Evolutionary conservation across 2,329 filamentous ascomycete genomes (phyloP).

Genomic region (Fusarium nematophilum): DNA sequence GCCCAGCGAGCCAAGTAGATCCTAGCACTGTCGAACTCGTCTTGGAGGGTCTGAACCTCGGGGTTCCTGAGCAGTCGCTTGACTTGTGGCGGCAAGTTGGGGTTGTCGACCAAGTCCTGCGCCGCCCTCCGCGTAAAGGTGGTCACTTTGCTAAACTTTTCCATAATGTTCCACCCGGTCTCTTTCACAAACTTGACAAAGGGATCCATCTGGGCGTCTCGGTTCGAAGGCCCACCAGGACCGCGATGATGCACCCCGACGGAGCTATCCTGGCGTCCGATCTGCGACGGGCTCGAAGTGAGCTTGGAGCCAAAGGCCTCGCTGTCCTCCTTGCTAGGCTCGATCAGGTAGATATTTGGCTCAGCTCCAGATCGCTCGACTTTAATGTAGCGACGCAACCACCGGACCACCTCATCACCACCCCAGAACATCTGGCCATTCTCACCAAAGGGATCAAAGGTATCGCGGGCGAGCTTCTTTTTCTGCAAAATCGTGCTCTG

Average conservation of each 20-base stretch:
- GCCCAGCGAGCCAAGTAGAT: conserved; percentile 97
- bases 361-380: conserved; percentile 89
- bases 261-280: conserved; percentile 48
- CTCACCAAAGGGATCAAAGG: conserved; percentile 90
- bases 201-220: conserved; percentile 87
- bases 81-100: conserved; percentile 89
- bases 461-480: conserved; percentile 84
- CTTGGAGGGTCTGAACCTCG: conserved; percentile 93
- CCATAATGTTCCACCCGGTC: conserved; percentile 94
- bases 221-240: conserved; percentile 52
- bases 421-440: conserved; percentile 95
- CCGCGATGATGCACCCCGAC: conserved; percentile 42
- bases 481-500: conserved; percentile 95
- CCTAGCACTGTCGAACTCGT: conserved; percentile 96
- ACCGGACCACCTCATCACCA: conserved; percentile 92
- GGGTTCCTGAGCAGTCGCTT: conserved; percentile 87
- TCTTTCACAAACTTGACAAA: conserved; percentile 95
- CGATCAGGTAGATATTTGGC: conserved; percentile 89
- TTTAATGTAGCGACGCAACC: conserved; percentile 85
- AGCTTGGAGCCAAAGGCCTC: conserved; percentile 79
- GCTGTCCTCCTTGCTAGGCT: conserved; percentile 87
- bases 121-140: conserved; percentile 94
- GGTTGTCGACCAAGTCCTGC: conserved; percentile 91
- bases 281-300: conserved; percentile 51
- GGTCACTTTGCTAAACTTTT: conserved; percentile 96